These are phyloP conservation scores for Polytrichum formosum DNA, from an alignment of 225 moss, liverwort and hornwort genomes.

Conservation along the genomic window DNA sequence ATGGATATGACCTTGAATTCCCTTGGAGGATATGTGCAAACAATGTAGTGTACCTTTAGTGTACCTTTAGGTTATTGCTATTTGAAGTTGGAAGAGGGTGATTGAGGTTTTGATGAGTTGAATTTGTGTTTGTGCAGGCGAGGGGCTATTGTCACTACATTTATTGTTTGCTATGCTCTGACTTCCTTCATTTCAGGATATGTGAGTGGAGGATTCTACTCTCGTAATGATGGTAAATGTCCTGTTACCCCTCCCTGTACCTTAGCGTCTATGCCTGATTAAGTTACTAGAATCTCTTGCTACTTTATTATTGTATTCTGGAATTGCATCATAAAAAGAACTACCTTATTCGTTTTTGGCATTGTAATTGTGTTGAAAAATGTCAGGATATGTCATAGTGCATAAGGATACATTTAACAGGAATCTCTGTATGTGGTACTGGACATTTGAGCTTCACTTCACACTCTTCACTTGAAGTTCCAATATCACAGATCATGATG, in stretches of 20 bases:
- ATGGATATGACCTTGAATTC: background rate
- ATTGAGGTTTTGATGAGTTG: slow-evolving; percentile 2
- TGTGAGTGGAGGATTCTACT: slow-evolving; percentile 97
- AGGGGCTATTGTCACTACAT: slow-evolving; percentile 97
- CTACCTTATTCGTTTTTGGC: background rate
- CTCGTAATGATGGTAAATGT: slow-evolving; percentile 80
- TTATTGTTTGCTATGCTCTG: slow-evolving; percentile 95
- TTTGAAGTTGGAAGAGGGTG: background rate
- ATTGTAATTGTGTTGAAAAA: too few species aligned
- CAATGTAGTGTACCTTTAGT: background rate
- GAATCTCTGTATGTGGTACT: too few species aligned
- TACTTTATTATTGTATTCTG: background rate
- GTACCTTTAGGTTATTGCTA: background rate
- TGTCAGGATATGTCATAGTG: too few species aligned
- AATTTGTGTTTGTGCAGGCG: slow-evolving; percentile 46
- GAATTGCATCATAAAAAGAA: background rate
- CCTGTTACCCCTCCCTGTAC: background rate
- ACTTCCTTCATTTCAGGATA: slow-evolving; percentile 98
- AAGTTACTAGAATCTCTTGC: background rate
- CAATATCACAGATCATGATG: too few species aligned
- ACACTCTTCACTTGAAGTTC: too few species aligned
- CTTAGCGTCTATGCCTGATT: background rate
- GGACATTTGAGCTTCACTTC: too few species aligned
- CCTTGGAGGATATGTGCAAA: background rate
- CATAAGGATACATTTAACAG: too few species aligned